These are phyloP conservation scores for Alloteropsis semialata DNA, from an alignment of 176 grass and related monocot species.

Conservation along the genomic window DNA sequence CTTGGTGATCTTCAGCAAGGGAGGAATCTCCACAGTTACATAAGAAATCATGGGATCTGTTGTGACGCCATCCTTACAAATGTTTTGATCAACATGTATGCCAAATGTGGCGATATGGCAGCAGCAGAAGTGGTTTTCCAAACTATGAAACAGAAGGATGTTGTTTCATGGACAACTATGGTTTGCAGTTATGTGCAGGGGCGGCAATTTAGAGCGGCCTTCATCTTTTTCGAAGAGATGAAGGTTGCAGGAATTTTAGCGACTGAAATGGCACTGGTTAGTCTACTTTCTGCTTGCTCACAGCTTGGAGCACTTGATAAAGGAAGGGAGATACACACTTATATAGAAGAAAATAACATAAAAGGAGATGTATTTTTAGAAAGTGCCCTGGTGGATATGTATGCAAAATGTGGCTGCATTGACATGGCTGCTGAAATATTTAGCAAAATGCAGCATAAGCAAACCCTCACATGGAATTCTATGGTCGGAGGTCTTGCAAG, in stretches of 20 bases:
- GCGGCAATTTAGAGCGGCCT: slow-evolving; percentile 44
- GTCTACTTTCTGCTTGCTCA: slow-evolving; percentile 72
- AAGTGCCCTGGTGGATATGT: slow-evolving; percentile 84
- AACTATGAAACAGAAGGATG: slow-evolving; percentile 53
- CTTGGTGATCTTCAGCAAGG: slow-evolving; percentile 61
- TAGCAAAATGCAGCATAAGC: slow-evolving; percentile 45
- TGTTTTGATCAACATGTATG: slow-evolving; percentile 83
- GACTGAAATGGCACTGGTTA: slow-evolving; percentile 76
- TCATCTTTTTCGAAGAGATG: slow-evolving; percentile 78
- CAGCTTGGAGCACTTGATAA: slow-evolving; percentile 71
- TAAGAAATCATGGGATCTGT: slow-evolving; percentile 26
- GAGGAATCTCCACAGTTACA: slow-evolving; percentile 46
- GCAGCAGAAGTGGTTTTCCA: slow-evolving; percentile 53
- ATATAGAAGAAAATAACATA: slow-evolving; percentile 68
- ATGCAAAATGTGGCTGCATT: slow-evolving; percentile 77
- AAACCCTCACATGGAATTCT: slow-evolving; percentile 68
- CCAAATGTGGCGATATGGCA: slow-evolving; percentile 72
- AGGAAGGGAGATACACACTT: slow-evolving; percentile 67
- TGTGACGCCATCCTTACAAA: slow-evolving; percentile 59
- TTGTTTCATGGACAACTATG: slow-evolving; percentile 79
- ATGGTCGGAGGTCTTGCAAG: slow-evolving; percentile 82
- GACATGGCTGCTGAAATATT: slow-evolving; percentile 60
- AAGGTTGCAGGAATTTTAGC: slow-evolving; percentile 35
- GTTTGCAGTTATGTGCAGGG: slow-evolving; percentile 70
- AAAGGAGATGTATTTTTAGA: slow-evolving; percentile 50